phyloP scores from a whole-genome alignment of 495 filamentous ascomycete genomes.

The Penicillium egyptiacum region DNA sequence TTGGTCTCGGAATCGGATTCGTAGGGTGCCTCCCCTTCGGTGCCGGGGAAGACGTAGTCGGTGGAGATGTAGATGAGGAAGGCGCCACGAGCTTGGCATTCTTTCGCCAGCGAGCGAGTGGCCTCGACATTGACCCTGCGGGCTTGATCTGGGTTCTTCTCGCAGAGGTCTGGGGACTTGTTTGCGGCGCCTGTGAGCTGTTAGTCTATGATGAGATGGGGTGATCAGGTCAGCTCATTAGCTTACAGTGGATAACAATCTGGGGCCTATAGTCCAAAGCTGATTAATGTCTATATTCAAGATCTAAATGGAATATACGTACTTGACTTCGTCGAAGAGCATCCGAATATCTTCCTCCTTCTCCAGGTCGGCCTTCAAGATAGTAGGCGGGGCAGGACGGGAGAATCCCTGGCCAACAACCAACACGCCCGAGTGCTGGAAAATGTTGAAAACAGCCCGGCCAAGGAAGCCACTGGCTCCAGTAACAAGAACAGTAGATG shows the following conservation, averaged over 20 bases:
- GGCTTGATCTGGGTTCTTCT: constrained; percentile 73
- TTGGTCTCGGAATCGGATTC: constrained; percentile 59
- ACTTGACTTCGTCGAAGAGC: constrained; percentile 58
- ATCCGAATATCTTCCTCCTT: constrained; percentile 60
- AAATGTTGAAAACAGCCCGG: constrained; percentile 73
- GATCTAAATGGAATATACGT: constrained; percentile 12
- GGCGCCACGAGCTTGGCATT: constrained; percentile 60
- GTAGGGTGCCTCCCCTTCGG: constrained; percentile 83
- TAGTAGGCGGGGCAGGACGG: constrained; percentile 67
- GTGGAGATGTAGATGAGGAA: constrained; percentile 91
- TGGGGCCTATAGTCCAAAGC: constrained; percentile 57
- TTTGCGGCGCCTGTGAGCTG: constrained; percentile 73
- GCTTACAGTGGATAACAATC: constrained; percentile 80
- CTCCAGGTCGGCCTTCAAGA: constrained; percentile 75
- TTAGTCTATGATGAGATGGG: neutral
- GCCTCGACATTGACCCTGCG: constrained; percentile 74
- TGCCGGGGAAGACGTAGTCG: constrained; percentile 89
- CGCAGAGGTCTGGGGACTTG: constrained; percentile 81
- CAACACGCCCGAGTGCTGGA: constrained; percentile 68
- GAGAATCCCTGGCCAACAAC: constrained; percentile 78
- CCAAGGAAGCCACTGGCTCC: constrained; percentile 85
- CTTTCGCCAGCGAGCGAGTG: constrained; percentile 62
- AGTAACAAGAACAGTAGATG: constrained; percentile 71
- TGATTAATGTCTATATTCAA: constrained; percentile 10
- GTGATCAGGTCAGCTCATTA: neutral